These are phyloP conservation scores for Penicillium rolfsii DNA, from an alignment of 2,329 filamentous ascomycete genomes.

Conservation along the genomic window DNA sequence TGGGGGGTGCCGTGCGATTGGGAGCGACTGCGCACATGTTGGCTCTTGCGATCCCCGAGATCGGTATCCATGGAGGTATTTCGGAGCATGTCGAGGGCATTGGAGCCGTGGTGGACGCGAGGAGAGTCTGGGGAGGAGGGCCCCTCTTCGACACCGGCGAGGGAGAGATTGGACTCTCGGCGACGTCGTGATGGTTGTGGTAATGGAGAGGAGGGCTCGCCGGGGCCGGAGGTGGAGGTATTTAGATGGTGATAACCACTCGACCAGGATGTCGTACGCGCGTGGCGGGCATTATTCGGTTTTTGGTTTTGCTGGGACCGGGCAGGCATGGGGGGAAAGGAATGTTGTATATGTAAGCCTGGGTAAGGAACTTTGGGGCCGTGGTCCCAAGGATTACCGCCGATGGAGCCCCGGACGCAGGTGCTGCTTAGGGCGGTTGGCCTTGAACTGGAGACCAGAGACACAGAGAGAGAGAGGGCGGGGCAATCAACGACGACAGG, in stretches of 20 bases:
- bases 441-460: constrained; percentile 1
- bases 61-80: constrained; percentile 41
- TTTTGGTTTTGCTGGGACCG: constrained; percentile 28
- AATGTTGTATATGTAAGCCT: constrained; percentile 30
- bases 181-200: constrained; percentile 34
- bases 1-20: constrained; percentile 31
- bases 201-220: constrained; percentile 29
- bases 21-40: constrained; percentile 37
- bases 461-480: not conserved
- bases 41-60: constrained; percentile 24
- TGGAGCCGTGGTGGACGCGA: constrained; percentile 16
- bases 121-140: constrained; percentile 28
- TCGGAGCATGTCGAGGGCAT: constrained; percentile 35
- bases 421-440: not conserved
- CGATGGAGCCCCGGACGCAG: constrained; percentile 1
- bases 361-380: not conserved
- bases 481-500: constrained; percentile 21
- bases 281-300: constrained; percentile 40
- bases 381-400: not conserved
- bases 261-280: constrained; percentile 42
- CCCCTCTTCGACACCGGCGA: constrained; percentile 37
- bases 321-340: constrained; percentile 32
- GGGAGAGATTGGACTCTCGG: constrained; percentile 39
- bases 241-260: constrained; percentile 36
- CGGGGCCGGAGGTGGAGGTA: constrained; percentile 15